phyloP scores from a whole-genome alignment of 2,329 filamentous ascomycete species.

The Trichophyton rubrum region DNA sequence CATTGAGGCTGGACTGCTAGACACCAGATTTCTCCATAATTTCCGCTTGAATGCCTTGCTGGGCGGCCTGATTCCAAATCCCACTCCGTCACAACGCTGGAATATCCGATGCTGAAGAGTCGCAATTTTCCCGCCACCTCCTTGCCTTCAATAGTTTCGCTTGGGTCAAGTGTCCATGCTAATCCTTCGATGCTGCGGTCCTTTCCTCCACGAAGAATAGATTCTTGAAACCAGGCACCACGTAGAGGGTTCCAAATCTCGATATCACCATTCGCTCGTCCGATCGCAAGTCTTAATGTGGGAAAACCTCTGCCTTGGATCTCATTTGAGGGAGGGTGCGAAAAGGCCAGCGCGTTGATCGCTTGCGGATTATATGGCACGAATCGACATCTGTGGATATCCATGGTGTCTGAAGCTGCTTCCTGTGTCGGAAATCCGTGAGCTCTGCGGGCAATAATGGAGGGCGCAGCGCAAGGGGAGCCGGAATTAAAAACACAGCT shows the following conservation, averaged over 20 bases:
- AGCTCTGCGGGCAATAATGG: background rate
- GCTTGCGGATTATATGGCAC: slow-evolving; percentile 81
- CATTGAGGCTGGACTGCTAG: slow-evolving; percentile 68
- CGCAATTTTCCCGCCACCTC: slow-evolving; percentile 60
- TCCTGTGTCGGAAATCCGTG: background rate
- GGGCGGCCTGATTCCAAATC: slow-evolving; percentile 68
- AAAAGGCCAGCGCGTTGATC: slow-evolving; percentile 92
- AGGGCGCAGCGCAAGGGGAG: background rate
- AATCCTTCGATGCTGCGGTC: slow-evolving; percentile 82
- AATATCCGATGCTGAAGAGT: slow-evolving; percentile 93
- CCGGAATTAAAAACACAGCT: background rate
- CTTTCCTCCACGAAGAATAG: slow-evolving; percentile 67
- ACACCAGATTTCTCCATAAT: slow-evolving; percentile 95
- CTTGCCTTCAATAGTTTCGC: slow-evolving; percentile 46
- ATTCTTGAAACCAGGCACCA: slow-evolving; percentile 81
- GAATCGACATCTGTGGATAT: slow-evolving; percentile 94
- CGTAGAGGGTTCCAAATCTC: slow-evolving; percentile 90
- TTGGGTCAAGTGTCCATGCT: slow-evolving; percentile 78
- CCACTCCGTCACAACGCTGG: slow-evolving; percentile 88
- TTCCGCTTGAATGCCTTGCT: slow-evolving; percentile 72
- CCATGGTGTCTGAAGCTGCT: slow-evolving; percentile 47
- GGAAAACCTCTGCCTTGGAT: slow-evolving; percentile 38
- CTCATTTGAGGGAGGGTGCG: slow-evolving; percentile 50
- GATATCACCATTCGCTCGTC: slow-evolving; percentile 87
- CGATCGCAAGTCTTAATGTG: slow-evolving; percentile 68